Conservation (phyloP, 805 yeast genomes). For the Tetrapisispora namnaoensis region DNA sequence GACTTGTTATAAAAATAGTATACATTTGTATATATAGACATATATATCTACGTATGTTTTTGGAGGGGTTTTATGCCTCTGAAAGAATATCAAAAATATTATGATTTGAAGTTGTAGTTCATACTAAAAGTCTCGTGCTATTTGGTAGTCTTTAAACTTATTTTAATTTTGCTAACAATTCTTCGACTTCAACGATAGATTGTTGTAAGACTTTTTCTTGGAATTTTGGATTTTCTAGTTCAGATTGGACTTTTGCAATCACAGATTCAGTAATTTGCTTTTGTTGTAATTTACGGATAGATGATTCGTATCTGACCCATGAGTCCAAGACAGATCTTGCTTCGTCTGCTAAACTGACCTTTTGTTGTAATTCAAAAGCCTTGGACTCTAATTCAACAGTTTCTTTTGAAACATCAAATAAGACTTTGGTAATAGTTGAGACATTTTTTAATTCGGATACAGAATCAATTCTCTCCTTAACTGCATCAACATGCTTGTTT, state of each 20-base stretch:
- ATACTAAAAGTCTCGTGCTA: conserved; percentile 12
- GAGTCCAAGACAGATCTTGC: conserved; percentile 95
- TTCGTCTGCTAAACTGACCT: conserved; percentile 75
- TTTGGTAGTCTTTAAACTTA: conserved; percentile 4
- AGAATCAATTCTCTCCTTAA: conserved; percentile 79
- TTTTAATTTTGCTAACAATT: conserved; percentile 46
- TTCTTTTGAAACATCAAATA: conserved; percentile 91
- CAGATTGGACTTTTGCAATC: conserved; percentile 79
- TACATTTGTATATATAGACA: not conserved
- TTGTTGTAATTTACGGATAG: conserved; percentile 94
- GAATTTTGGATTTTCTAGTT: conserved; percentile 78
- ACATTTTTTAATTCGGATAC: conserved; percentile 88
- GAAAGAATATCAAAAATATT: conserved; percentile 3
- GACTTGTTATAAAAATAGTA: not conserved
- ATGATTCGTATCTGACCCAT: conserved; percentile 97
- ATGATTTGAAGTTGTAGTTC: conserved; percentile 26
- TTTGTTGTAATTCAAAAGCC: conserved; percentile 87
- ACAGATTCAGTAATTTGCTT: conserved; percentile 80
- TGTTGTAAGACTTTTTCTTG: conserved; percentile 87
- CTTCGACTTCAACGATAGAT: conserved; percentile 87
- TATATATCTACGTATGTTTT: not conserved
- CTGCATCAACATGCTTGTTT: conserved; percentile 83
- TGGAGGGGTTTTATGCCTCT: not conserved
- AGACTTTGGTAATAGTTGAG: conserved; percentile 79
- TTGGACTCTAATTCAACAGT: conserved; percentile 93